A percentile compares a stretch with the other conserved stretches of the same genome.
These are phyloP conservation scores for Cryptococcus hybrid DNA, from an alignment of 1,284 basidiomycete species.

Conservation along the genomic window DNA sequence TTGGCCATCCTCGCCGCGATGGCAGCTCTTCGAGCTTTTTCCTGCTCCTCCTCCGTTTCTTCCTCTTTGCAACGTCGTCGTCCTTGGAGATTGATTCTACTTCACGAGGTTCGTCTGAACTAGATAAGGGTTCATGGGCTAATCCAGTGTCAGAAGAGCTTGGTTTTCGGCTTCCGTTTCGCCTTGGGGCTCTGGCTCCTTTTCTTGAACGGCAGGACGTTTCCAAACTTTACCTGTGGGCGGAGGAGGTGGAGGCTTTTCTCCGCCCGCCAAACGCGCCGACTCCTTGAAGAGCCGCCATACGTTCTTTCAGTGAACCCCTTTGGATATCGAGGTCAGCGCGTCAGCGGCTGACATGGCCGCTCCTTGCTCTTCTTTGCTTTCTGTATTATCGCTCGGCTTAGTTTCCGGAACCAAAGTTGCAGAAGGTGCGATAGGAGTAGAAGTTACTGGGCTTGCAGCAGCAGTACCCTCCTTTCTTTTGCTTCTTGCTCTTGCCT, in stretches of 20 bases:
- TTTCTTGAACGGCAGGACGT: conserved; percentile 50
- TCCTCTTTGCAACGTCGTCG: conserved; percentile 7
- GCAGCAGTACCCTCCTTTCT: conserved; percentile 31
- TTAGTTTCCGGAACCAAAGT: conserved; percentile 10
- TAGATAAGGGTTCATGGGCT: too few species aligned
- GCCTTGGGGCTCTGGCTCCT: conserved; percentile 52
- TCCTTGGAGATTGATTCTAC: too few species aligned
- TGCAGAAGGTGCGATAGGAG: conserved; percentile 17
- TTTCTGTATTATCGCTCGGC: conserved; percentile 6
- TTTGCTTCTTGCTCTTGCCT: conserved; percentile 48
- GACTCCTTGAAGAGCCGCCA: conserved; percentile 79
- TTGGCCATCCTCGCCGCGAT: conserved; percentile 54
- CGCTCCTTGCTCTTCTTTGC: conserved; percentile 20
- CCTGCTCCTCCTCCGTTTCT: conserved; percentile 48
- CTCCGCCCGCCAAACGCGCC: conserved; percentile 63
- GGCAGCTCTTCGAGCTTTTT: conserved; percentile 51
- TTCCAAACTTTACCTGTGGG: conserved; percentile 69
- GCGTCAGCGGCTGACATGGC: conserved; percentile 80
- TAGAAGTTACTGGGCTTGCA: conserved; percentile 7
- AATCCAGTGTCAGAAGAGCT: too few species aligned
- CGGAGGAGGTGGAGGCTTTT: conserved; percentile 62
- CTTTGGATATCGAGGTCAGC: conserved; percentile 66
- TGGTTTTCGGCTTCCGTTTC: conserved; percentile 26
- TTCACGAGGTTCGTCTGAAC: too few species aligned
- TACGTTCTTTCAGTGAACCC: conserved; percentile 81